Conservation (phyloP, 2,329 filamentous ascomycete genomes). For the Leptosphaerulina australis region DNA sequence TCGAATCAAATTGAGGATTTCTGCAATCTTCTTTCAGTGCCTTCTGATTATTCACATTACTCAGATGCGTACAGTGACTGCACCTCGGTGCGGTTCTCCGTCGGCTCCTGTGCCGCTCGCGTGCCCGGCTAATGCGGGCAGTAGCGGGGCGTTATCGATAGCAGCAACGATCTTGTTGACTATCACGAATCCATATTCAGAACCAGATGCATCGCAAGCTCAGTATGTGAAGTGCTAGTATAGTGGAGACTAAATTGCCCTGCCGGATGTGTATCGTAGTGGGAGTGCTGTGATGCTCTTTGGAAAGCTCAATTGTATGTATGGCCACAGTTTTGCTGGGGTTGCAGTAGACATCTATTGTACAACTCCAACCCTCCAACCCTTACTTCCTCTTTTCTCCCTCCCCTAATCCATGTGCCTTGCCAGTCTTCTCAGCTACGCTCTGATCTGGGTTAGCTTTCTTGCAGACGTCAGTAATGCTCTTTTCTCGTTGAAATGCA, state of each 20-base stretch:
- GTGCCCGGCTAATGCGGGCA: constrained; percentile 9
- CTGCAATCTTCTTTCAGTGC: neutral
- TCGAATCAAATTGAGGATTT: neutral
- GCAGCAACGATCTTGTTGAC: no score
- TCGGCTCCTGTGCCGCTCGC: constrained; percentile 4
- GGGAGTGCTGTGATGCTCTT: no score
- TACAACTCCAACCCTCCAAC: neutral
- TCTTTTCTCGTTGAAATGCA: neutral
- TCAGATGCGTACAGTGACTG: neutral
- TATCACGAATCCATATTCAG: no score
- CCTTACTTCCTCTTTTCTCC: constrained; percentile 10
- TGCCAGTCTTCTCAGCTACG: neutral
- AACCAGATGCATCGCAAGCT: neutral
- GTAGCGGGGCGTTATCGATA: constrained; percentile 4
- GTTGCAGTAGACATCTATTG: neutral
- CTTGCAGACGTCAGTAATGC: neutral
- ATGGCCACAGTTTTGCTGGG: no score
- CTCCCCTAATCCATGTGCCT: constrained; percentile 5
- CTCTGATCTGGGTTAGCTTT: neutral
- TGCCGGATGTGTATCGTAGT: no score
- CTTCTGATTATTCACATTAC: neutral
- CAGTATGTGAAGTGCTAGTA: neutral
- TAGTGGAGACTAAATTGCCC: neutral
- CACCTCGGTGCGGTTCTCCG: constrained; percentile 5
- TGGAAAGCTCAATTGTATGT: no score